Base-by-base conservation (phyloP, 352 stramenopile species). In the Thraustochytrium sp. region DNA sequence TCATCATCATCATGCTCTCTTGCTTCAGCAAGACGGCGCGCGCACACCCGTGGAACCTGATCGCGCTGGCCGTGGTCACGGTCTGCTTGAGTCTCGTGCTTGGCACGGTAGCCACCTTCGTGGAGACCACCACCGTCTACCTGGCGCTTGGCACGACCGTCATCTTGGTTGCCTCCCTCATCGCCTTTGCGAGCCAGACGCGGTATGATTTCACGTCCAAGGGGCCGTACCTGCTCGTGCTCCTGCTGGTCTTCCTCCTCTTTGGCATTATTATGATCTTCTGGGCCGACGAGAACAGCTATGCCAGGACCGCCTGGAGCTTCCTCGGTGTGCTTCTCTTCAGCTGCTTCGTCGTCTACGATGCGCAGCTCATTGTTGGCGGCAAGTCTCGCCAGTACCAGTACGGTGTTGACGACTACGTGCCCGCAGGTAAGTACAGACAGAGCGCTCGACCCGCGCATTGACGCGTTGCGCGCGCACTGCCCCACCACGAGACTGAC, bases 321-420 rank as follows among this genome's bases (percentile, higher is more conserved):
- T 31, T 54, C 18, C 34, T 85, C 49, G 76, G 76, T 42, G 64
- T 75, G 11, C 18, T 78, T 2, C 55, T 85, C n/a, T 85, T 85
- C 40, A 64, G 61, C 23, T n/a, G 29, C n/a, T 85, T 80, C 53
- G 44, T 85, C 34, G 76, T 85, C 4, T 46, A 80, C 53, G 76
- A 85, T 42, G 63, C 64, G n/a, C 61, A 85, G 62, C 46, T 80
- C 23, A 65, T 85, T 44, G 64, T 80, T 75, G 76, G 76, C 29
- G 76, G 61, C 21, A 84, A 76, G 48, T 37, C 68, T 26, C 13
- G 34, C 13, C 54, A 65, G 16, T 73, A 53, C 46, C 34, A 85
- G 61, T 9, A 80, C 40, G 9, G n/a, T 31, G 56, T 75, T 11
- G 26, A 38, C 11, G 76, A 85, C 34, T 85, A 85, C 38, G 46